Percentiles rank a stretch among this genome's conserved stretches.
Evolutionary conservation across 495 filamentous ascomycete genomes (phyloP).

Genomic region (Oleoguttula mirabilis): DNA sequence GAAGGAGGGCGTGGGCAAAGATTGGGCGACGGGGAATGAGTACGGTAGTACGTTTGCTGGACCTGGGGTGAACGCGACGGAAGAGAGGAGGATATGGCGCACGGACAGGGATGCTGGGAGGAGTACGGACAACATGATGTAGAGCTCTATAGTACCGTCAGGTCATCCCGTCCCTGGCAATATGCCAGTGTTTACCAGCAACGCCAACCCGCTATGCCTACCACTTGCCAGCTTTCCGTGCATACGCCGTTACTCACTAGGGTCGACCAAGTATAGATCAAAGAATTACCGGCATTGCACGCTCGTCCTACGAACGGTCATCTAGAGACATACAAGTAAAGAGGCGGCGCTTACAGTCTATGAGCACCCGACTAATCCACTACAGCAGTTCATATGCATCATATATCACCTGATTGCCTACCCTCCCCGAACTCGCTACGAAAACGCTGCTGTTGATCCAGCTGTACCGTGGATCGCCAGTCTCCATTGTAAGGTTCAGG

Average conservation of each 20-base stretch:
- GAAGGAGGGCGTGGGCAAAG: conserved; percentile 28
- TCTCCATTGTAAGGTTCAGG: conserved; percentile 17
- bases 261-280: no score
- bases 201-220: no score
- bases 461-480: conserved; percentile 13
- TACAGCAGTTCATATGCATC: conserved; percentile 16
- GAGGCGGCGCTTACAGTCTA: no score
- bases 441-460: conserved; percentile 13
- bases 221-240: no score
- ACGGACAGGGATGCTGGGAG: conserved; percentile 32
- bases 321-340: no score
- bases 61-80: conserved; percentile 33
- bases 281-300: no score
- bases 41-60: conserved; percentile 44
- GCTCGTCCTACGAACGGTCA: no score
- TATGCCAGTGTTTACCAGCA: no score
- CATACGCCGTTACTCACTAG: no score
- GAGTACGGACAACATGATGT: conserved; percentile 14
- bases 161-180: no score
- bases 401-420: conserved; percentile 9
- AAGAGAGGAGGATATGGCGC: conserved; percentile 39
- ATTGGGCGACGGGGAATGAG: conserved; percentile 38
- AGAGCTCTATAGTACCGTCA: no score
- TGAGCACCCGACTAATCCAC: no score
- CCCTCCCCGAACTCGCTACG: conserved; percentile 6